A percentile compares a stretch with the other conserved stretches of the same genome.
Conservation (phyloP, 129 eudicot genomes). For the Escallonia rubra region DNA sequence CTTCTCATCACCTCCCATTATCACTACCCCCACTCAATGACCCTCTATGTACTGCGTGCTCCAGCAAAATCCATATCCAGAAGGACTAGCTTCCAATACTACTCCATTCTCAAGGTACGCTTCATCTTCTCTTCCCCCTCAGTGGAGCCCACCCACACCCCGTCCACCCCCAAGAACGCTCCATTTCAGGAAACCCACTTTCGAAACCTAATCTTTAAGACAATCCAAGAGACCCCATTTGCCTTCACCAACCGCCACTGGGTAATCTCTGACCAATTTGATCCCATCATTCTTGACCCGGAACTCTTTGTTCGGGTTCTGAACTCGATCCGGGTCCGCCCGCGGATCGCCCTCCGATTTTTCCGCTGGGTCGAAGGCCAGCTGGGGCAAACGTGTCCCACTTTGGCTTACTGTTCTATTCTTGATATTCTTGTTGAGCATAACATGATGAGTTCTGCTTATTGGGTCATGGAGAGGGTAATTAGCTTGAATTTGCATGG, state of each 20-base stretch:
- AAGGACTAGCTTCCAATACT: conserved; percentile 3
- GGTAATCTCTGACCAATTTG: too few species aligned
- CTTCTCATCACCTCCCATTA: conserved; percentile 4
- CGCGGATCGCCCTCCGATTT: conserved; percentile 36
- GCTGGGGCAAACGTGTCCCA: conserved; percentile 31
- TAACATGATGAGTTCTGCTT: conserved; percentile 32
- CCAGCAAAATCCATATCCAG: conserved; percentile 22
- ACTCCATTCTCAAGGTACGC: conserved; percentile 36
- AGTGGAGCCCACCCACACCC: conserved; percentile 16
- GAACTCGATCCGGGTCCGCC: conserved; percentile 27
- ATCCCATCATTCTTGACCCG: conserved; percentile 26
- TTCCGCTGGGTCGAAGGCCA: conserved; percentile 46
- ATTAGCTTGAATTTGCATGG: conserved; percentile 31
- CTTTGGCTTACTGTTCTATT: conserved; percentile 31
- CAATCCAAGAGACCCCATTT: conserved; percentile 21
- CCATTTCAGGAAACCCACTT: conserved; percentile 8
- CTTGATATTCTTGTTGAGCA: conserved; percentile 41
- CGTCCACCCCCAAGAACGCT: background rate
- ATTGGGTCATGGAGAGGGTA: conserved; percentile 36
- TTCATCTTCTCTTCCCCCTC: conserved; percentile 25
- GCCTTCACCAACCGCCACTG: conserved; percentile 12
- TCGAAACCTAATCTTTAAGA: conserved; percentile 25
- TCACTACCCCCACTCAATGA: conserved; percentile 32
- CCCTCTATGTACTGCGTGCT: conserved; percentile 49
- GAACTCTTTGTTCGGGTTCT: conserved; percentile 42